Evolutionary conservation across 495 filamentous ascomycete genomes (phyloP).

Genomic region (Aspergillus avenaceus): DNA sequence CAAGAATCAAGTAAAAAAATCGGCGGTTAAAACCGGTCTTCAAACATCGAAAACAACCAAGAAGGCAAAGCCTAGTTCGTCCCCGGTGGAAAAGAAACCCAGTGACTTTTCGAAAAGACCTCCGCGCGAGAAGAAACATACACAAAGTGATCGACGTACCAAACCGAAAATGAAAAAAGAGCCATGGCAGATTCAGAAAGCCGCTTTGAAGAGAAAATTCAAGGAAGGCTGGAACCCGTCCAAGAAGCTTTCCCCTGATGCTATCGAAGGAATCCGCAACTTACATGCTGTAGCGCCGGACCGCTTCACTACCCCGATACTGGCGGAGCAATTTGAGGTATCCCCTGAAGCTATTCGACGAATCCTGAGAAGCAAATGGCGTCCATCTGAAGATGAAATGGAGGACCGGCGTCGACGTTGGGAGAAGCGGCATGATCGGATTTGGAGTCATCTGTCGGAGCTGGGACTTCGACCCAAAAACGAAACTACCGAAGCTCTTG

Average conservation of each 20-base stretch:
- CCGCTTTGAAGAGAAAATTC: conserved; percentile 67
- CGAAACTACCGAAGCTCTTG: conserved; percentile 17
- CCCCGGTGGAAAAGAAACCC: not conserved
- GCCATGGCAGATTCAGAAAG: conserved; percentile 70
- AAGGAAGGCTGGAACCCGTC: conserved; percentile 69
- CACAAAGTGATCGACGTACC: conserved; percentile 3
- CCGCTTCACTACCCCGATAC: conserved; percentile 65
- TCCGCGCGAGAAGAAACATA: conserved; percentile 2
- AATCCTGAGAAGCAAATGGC: conserved; percentile 84
- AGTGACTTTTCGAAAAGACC: not conserved
- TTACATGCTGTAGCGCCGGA: conserved; percentile 72
- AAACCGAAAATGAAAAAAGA: conserved; percentile 39
- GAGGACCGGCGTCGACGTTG: conserved; percentile 64
- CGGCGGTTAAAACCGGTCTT: not conserved
- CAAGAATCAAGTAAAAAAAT: not conserved
- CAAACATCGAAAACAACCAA: not conserved
- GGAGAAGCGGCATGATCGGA: conserved; percentile 70
- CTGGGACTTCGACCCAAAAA: conserved; percentile 56
- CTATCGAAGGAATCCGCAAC: conserved; percentile 77
- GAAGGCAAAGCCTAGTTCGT: not conserved
- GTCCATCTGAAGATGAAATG: conserved; percentile 56
- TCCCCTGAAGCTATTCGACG: conserved; percentile 82
- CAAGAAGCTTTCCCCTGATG: conserved; percentile 88
- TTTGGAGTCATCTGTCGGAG: conserved; percentile 73
- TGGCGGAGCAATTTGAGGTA: conserved; percentile 76